Base-by-base conservation (phyloP, 192 early-diverging fungal species). In the Jimgerdemannia flammicorona region DNA sequence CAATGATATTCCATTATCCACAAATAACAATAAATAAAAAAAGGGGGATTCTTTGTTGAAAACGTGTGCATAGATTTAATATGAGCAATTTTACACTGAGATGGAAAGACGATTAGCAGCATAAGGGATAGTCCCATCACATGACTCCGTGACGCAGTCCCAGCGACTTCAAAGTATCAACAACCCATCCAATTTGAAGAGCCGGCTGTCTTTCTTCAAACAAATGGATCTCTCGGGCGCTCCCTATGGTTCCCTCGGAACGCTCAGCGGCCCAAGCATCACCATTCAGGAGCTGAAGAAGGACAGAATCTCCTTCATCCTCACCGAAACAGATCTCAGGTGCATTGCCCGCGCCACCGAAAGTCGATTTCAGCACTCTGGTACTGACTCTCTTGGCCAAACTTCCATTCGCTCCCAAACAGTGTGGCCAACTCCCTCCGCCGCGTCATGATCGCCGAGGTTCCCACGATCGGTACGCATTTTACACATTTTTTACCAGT, bases 401-500 rank as follows among this genome's bases (percentile, higher is more conserved):
- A 29, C 29, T 29, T 29, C 29, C 70, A 44, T 44, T 40, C 44
- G 67, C 40, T 14, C 3, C 43, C 73, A 71, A 0, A 6, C 54
- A 89, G 93, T 77, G 88, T 99, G 4, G 96, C 98, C 43, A 99
- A 99, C 83, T 88, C 95, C 17, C 81, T 99, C 29, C 90, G 98
- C 67, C 87, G 98, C 69, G 86, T 92, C n/a, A 98, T 99, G 96
- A 96, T 99, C 75, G 92, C 96, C 29, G 98, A 99, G 79, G 96
- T 99, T 20, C 94, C 96, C 11, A 99, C 98, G 4, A 95, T 99
- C 79, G 88, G 87, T 88, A 81, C 64, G 83, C n/a, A n/a, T n/a
- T n/a, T n/a, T n/a, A n/a, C n/a, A n/a, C n/a, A n/a, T n/a, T 70
- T 11, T 19, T 6, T 19, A 59, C 49, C 49, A 29, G 18, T 78